Evolutionary conservation across 2,329 filamentous ascomycete genomes (phyloP), one percentile per base, ranked within the genome.

Genomic region (Colletotrichum aenigma): DNA sequence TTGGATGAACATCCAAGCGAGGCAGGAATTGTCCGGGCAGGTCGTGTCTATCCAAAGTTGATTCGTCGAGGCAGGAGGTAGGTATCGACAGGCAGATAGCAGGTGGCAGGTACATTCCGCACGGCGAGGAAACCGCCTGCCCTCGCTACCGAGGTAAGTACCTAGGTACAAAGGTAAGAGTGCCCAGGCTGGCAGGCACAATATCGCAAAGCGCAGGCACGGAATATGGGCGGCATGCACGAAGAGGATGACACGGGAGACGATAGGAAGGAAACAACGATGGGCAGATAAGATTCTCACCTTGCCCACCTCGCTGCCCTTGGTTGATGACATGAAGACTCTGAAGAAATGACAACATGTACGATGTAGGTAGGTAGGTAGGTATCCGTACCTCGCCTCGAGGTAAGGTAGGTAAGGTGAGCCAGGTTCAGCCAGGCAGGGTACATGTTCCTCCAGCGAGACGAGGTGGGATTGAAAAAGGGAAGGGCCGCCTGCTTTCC

Each of bases 401-500:
- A 52, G 43, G 21, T 52, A 67, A 52, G 43, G 21, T 52, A 67
- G 65, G 43, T 26, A 43, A 68, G n/a, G 52, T 48, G 30, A 61
- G 32, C 21, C 48, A 28, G 16, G 36, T 24, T 68, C 52, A n/a
- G 24, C 52, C 52, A 34, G 65, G 28, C 24, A 26, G n/a, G 32
- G 21, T 18, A 34, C 15, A 21, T 43, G 43, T 21, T 52, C 61
- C 61, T 18, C 9, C 30, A 66, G 38, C n/a, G 16, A 52, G 56
- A 61, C 30, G 24, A 65, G 58, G 68, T 70, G 56, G 36, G 56
- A 62, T 62, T 43, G 61, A 48, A 75, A 66, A 72, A 58, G 67
- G 72, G 60, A 72, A 75, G 62, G 73, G 62, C 73, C 69, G 73
- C 43, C 62, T 56, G 66, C 62, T 62, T 64, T 66, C 62, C 69